Evolutionary conservation across 2,329 filamentous ascomycete species (phyloP).

Genomic region (Aspergillus jensenii): DNA sequence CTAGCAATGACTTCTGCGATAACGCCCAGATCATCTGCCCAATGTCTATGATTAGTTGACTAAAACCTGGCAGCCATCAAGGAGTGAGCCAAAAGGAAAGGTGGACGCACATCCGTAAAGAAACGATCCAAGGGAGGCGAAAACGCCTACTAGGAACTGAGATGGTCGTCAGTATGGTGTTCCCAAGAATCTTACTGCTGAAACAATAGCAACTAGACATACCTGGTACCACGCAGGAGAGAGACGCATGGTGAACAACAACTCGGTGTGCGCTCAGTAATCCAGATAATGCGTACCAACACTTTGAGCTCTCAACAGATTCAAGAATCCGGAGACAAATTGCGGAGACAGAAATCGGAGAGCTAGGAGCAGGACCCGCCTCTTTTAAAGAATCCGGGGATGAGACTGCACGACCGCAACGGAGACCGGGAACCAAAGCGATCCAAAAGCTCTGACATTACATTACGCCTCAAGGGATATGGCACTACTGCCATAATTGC

Average conservation of each 20-base stretch:
- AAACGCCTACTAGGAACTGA: conserved; percentile 58
- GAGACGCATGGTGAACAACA: conserved; percentile 48
- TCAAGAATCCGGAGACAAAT: conserved; percentile 13
- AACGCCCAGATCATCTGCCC: conserved; percentile 56
- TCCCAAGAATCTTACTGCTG: background rate
- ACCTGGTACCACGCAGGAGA: conserved; percentile 60
- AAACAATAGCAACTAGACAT: conserved; percentile 15
- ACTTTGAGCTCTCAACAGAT: background rate
- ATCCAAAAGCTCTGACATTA: background rate
- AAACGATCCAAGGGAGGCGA: conserved; percentile 59
- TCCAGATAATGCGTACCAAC: background rate
- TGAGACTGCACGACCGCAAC: conserved; percentile 17
- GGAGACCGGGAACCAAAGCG: background rate
- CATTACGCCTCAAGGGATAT: background rate
- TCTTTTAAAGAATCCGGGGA: conserved; percentile 25
- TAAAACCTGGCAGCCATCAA: background rate
- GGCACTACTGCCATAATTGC: background rate
- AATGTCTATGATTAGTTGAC: conserved; percentile 5
- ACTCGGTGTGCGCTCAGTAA: background rate
- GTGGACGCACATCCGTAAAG: conserved; percentile 51
- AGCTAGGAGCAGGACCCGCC: conserved; percentile 18
- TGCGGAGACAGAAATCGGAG: conserved; percentile 17
- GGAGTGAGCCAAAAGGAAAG: background rate
- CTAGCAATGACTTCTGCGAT: conserved; percentile 58
- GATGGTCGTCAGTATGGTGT: conserved; percentile 15